Evolutionary conservation across 495 filamentous ascomycete species (phyloP).

Genomic region (Lentithecium fluviatile): DNA sequence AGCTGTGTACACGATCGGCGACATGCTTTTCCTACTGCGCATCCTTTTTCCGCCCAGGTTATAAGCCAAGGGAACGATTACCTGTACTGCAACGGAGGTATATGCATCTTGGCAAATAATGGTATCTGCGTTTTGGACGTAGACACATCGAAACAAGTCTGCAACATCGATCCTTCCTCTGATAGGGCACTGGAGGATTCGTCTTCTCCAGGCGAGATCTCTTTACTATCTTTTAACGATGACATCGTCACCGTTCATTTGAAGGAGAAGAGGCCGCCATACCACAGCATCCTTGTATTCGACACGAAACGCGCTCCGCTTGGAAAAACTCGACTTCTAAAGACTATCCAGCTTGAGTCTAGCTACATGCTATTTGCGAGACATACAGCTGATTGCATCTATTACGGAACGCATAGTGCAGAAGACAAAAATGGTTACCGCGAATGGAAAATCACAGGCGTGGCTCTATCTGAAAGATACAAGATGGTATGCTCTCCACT

Average conservation of each 20-base stretch:
- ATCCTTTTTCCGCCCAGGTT: slow-evolving; percentile 60
- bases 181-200: slow-evolving; percentile 50
- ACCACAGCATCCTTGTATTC: slow-evolving; percentile 59
- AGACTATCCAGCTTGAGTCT: slow-evolving; percentile 47
- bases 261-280: slow-evolving; percentile 38
- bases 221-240: slow-evolving; percentile 61
- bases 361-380: slow-evolving; percentile 64
- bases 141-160: slow-evolving; percentile 42
- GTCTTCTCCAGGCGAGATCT: slow-evolving; percentile 46
- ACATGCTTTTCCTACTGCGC: slow-evolving; percentile 60
- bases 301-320: slow-evolving; percentile 44
- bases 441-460: slow-evolving; percentile 61
- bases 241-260: slow-evolving; percentile 58
- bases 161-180: slow-evolving; percentile 55
- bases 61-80: slow-evolving; percentile 62
- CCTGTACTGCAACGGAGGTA: slow-evolving; percentile 60
- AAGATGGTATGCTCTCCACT: slow-evolving; percentile 41
- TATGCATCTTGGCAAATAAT: slow-evolving; percentile 59
- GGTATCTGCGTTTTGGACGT: slow-evolving; percentile 64
- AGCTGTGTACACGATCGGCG: slow-evolving; percentile 61
- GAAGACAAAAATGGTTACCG: slow-evolving; percentile 51
- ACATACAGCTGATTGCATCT: slow-evolving; percentile 63
- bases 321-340: slow-evolving; percentile 42
- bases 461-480: slow-evolving; percentile 9
- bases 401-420: slow-evolving; percentile 63